phyloP scores from a whole-genome alignment of 2,329 filamentous ascomycete genomes.

The Pseudovirgaria hyperparasitica region DNA sequence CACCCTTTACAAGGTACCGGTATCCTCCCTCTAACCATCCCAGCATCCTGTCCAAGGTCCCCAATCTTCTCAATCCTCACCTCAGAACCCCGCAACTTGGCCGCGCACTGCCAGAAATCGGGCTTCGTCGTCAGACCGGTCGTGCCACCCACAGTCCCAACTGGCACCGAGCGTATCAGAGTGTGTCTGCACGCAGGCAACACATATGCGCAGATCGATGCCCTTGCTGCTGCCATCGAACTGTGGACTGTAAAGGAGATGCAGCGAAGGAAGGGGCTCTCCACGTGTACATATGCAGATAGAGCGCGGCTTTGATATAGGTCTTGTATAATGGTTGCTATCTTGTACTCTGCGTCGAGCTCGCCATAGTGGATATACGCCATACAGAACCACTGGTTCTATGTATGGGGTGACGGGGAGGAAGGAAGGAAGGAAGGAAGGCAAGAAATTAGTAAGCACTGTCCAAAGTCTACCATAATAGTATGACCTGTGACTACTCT shows the following conservation, averaged over 20 bases:
- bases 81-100: constrained; percentile 15
- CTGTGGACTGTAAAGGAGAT: constrained; percentile 17
- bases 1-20: not conserved
- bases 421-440: too few species aligned
- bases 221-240: constrained; percentile 11
- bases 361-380: too few species aligned
- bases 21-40: constrained; percentile 9
- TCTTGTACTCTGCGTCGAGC: too few species aligned
- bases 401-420: too few species aligned
- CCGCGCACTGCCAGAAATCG: constrained; percentile 13
- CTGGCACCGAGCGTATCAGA: constrained; percentile 25
- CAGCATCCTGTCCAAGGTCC: constrained; percentile 13
- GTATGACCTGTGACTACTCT: too few species aligned
- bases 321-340: too few species aligned
- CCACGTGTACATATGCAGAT: too few species aligned
- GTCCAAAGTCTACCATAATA: too few species aligned
- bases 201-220: constrained; percentile 17
- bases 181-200: constrained; percentile 31
- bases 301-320: too few species aligned
- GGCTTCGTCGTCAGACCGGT: constrained; percentile 25
- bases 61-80: constrained; percentile 22
- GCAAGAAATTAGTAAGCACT: too few species aligned
- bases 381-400: too few species aligned
- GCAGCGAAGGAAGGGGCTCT: too few species aligned
- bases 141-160: constrained; percentile 28